Conservation (phyloP, 164 flowering plant genomes). For the Berberis thunbergii region DNA sequence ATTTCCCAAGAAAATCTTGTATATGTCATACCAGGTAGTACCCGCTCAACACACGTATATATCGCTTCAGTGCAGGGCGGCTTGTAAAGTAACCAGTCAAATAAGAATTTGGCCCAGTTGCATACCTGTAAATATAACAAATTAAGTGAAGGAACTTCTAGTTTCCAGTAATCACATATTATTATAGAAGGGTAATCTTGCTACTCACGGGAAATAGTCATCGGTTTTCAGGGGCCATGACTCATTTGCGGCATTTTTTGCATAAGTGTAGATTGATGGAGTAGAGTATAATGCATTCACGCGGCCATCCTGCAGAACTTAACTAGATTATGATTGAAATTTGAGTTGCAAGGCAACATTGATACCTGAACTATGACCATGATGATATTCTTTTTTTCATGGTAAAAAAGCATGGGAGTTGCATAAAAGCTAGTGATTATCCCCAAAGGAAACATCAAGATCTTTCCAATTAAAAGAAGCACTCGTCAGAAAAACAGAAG, state of each 20-base stretch:
- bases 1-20: not conserved
- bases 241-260: conserved; percentile 50
- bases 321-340: not conserved
- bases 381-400: no score
- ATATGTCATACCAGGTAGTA: conserved; percentile 60
- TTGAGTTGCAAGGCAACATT: not conserved
- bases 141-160: not conserved
- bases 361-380: not conserved
- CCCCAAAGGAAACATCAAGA: no score
- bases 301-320: conserved; percentile 69
- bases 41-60: conserved; percentile 68
- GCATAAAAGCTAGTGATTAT: no score
- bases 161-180: not conserved
- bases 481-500: not conserved
- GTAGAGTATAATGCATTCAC: conserved; percentile 84
- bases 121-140: conserved; percentile 42
- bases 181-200: not conserved
- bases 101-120: conserved; percentile 62
- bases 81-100: conserved; percentile 95
- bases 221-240: conserved; percentile 80
- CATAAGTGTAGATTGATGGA: conserved; percentile 77
- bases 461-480: no score
- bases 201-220: conserved; percentile 76
- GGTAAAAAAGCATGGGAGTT: not conserved
- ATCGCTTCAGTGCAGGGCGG: conserved; percentile 81